Evolutionary conservation across 768 basidiomycete species (phyloP).

Genomic region (Butyriboletus loyo): DNA sequence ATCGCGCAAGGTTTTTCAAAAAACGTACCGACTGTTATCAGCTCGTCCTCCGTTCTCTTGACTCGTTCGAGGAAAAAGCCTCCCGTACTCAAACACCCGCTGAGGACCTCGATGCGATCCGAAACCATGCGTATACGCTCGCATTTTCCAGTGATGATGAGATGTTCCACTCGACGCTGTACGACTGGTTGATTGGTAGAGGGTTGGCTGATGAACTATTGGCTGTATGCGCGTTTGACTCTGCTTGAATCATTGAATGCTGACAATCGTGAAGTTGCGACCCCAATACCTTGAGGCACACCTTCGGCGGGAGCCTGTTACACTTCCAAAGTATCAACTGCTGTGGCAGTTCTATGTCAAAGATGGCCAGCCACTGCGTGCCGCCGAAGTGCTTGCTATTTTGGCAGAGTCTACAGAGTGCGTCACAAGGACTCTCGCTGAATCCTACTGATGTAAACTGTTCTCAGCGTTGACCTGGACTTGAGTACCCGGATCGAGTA

Average conservation of each 20-base stretch:
- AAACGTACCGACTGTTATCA: constrained; percentile 74
- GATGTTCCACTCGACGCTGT: constrained; percentile 90
- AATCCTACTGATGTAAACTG: not conserved
- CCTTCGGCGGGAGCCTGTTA: constrained; percentile 75
- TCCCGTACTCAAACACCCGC: constrained; percentile 30
- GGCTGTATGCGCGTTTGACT: constrained; percentile 55
- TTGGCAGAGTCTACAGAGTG: constrained; percentile 85
- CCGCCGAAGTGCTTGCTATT: constrained; percentile 79
- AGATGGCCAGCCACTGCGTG: constrained; percentile 80
- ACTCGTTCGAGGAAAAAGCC: constrained; percentile 71
- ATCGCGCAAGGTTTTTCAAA: constrained; percentile 55
- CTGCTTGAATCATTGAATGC: constrained; percentile 1
- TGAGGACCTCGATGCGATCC: constrained; percentile 67
- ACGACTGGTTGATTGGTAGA: constrained; percentile 87
- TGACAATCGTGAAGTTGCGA: constrained; percentile 55
- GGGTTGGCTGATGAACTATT: constrained; percentile 84
- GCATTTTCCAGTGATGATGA: constrained; percentile 85
- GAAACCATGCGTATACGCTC: constrained; percentile 81
- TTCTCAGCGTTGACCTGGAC: constrained; percentile 56
- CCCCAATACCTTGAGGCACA: constrained; percentile 88
- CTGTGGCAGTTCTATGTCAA: constrained; percentile 98
- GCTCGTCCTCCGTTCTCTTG: constrained; percentile 77
- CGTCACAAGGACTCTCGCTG: constrained; percentile 23
- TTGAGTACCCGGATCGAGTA: constrained; percentile 84
- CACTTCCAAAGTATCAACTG: constrained; percentile 80